Evolutionary conservation across 2,329 filamentous ascomycete genomes (phyloP), one percentile per base, ranked within the genome.

Genomic region (Acrodontium crateriforme): DNA sequence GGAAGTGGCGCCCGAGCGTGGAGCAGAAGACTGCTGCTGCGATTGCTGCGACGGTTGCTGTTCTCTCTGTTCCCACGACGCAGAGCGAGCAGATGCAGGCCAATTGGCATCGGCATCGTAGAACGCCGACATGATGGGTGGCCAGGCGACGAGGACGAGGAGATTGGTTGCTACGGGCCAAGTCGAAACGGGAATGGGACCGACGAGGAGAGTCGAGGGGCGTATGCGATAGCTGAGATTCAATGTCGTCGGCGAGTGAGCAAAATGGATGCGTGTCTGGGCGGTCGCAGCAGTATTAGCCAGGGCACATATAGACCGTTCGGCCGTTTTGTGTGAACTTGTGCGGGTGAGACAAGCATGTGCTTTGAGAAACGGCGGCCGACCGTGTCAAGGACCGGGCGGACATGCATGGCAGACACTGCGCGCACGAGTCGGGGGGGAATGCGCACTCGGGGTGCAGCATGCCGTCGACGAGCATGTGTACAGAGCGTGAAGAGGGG

Each of bases 21-120:
- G 77, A 20, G 76, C 75, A 37, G 76, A 76, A 34, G 68, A 69
- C 41, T 28, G 36, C n/a, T n/a, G n/a, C n/a, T n/a, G n/a, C n/a
- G n/a, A n/a, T n/a, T n/a, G 9, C 18, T 20, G 18, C n/a, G n/a
- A n/a, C 22, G 36, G 30, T 23, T 39, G 40, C 18, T 74, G 74
- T n/a, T n/a, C n/a, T n/a, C n/a, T n/a, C 49, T 79, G 74, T 46
- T 82, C 78, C 77, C 77, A 82, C 24, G 72, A 74, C 13, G 67
- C 54, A 59, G 78, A 75, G 45, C 71, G 69, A 45, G 64, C 61
- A 39, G 70, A 61, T 38, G 64, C 61, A 39, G 70, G 61, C 69
- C 73, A 77, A 59, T 63, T 47, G 39, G 49, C 54, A 45, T 71
- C 68, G 50, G 72, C 69, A 54, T 78, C 74, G 62, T 78, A 79